Base-by-base conservation (phyloP, 148 eudicot species). In the Dysphania ambrosioides region DNA sequence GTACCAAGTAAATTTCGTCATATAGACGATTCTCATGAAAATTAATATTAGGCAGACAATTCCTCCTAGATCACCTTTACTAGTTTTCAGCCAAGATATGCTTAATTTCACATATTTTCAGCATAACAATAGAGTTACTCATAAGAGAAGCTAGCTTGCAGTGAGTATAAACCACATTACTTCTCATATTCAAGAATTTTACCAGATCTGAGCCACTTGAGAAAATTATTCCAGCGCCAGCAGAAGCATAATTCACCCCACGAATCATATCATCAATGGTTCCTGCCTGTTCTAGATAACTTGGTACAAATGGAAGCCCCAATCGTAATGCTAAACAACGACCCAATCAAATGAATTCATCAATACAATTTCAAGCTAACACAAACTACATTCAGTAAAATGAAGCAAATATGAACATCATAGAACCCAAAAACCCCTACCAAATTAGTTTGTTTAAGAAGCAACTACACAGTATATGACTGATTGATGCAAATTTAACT, bases 191-290 rank as follows among this genome's bases (percentile, higher is more conserved):
- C n/a, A n/a, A 35, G 19, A 15, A 41, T 23, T n/a, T 41, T 78
- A 94, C 98, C 86, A 94, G 74, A 83, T 94, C 97, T 47, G 96
- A 87, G 60, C 98, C 98, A 56, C 89, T 94, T 65, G 98, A 81
- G 79, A 90, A 90, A 68, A 94, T 90, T 24, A 94, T 92, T 40
- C 97, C 97, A 77, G 97, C 92, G 35, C 96, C 98, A 78, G 98
- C 93, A 80, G 98, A 94, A 68, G 98, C 98, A 75, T 92, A 94
- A 78, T 94, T 94, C 69, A 92, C 93, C 34, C 98, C 98, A 31
- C 81, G 96, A 58, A 82, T 74, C 98, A 94, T 88, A 73, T 84
- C 89, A 36, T 88, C 87, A 29, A 92, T 79, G 26, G 80, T 77
- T 27, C 92, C 89, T 18, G 82, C 77, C 73, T 82, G 91, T 29